These are phyloP conservation scores for Fraxinus angustifolia DNA, from an alignment of 305 asterid species.

Conservation along the genomic window DNA sequence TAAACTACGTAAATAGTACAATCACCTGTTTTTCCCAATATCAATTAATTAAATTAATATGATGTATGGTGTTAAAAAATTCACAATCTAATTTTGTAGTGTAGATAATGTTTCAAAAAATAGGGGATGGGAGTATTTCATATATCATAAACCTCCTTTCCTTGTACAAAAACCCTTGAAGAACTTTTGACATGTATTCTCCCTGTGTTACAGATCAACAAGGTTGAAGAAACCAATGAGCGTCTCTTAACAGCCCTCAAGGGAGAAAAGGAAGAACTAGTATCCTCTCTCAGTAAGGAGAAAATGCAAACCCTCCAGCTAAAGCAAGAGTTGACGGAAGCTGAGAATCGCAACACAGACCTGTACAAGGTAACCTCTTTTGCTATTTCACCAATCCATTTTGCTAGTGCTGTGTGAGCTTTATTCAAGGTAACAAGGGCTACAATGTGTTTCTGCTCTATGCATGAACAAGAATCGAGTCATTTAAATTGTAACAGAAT, in stretches of 20 bases:
- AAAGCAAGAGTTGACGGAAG: slow-evolving; percentile 65
- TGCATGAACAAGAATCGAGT: not conserved
- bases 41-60: not conserved
- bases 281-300: slow-evolving; percentile 68
- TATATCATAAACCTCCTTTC: not conserved
- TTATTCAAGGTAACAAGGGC: not conserved
- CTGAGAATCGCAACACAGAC: slow-evolving; percentile 67
- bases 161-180: slow-evolving; percentile 13
- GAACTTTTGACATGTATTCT: slow-evolving; percentile 15
- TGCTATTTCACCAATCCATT: slow-evolving; percentile 18
- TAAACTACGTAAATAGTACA: not conserved
- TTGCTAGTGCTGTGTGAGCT: not conserved
- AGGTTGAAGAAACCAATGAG: slow-evolving; percentile 61
- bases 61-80: not conserved
- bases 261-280: slow-evolving; percentile 75
- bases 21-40: not conserved
- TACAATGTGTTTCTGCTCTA: not conserved
- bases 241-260: slow-evolving; percentile 50
- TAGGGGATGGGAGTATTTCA: not conserved
- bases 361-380: slow-evolving; percentile 70
- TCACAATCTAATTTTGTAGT: not conserved
- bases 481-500: not conserved
- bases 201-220: slow-evolving; percentile 44
- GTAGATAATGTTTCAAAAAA: not conserved
- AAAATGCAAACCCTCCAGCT: slow-evolving; percentile 57